These are phyloP conservation scores for Dactylellina drechsleri DNA, from an alignment of 2,329 filamentous ascomycete genomes.

Conservation along the genomic window DNA sequence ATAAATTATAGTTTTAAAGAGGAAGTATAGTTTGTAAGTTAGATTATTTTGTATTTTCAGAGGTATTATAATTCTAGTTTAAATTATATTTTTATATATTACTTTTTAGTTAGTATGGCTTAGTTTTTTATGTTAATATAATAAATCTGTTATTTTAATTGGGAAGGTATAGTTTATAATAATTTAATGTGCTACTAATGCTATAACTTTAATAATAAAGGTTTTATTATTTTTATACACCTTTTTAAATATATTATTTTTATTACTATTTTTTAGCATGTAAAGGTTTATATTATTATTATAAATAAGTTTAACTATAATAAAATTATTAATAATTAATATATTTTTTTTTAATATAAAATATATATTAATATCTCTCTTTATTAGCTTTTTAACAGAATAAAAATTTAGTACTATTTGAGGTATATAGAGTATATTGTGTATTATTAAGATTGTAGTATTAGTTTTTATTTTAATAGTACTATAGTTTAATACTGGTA, in stretches of 20 bases:
- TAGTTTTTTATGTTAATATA: constrained; percentile 9
- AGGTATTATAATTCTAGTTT: no score
- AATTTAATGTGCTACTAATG: background rate
- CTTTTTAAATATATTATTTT: background rate
- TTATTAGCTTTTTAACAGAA: no score
- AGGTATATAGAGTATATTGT: no score
- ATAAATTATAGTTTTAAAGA: no score
- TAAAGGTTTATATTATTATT: no score
- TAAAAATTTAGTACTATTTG: no score
- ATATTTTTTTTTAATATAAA: background rate
- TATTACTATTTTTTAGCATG: background rate
- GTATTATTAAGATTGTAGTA: no score
- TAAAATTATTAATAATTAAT: background rate
- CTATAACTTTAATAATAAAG: background rate
- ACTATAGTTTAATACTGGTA: no score
- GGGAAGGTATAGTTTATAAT: background rate
- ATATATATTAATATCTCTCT: constrained; percentile 1
- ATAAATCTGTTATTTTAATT: background rate
- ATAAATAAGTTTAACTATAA: constrained; percentile 1
- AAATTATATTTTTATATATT: background rate
- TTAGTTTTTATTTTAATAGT: no score
- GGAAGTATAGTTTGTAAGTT: no score
- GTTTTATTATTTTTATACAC: no score
- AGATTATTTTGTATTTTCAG: no score
- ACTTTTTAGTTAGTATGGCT: background rate